Base-by-base conservation (phyloP, 306 rosid genomes). In the Prunus dulcis region DNA sequence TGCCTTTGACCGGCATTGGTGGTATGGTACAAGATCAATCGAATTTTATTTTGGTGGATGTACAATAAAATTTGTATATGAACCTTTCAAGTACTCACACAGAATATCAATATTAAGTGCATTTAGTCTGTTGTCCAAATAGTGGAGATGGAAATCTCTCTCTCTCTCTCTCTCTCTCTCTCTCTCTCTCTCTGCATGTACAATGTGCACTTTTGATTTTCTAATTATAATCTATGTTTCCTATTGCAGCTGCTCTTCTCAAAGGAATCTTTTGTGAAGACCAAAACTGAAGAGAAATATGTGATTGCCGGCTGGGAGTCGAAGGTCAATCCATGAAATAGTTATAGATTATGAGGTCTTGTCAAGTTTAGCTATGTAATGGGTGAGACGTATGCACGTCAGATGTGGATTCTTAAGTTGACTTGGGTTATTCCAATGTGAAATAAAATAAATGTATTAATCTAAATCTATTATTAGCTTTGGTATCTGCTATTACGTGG, bases 251-350 rank as follows among this genome's bases (percentile, higher is more conserved):
- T 85, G 85, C 84, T 89, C 3, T 89, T 87, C 82, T 55, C 93
- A 30, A 81, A 87, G 73, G 93, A 90, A 56, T 87, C 96, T 25
- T 90, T 90, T 74, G 22, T 76, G 91, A 93, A 87, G 83, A 96
- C 97, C 53, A 87, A 78, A 79, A 57, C 90, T 13, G 78, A 79
- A 23, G 73, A 86, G 68, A 84, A 96, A 43, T 49, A 88, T 63
- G 77, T 96, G 3, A 87, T 93, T 75, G 96, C 99, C 10, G 98
- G 98, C 76, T 95, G 99, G 99, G 86, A 65, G 50, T 89, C 91
- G 4, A 96, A 96, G 84, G 97, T 96, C 64, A 91, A 92, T 83
- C 81, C 97, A 62, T 91, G 91, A 90, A 86, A 69, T 60, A 64
- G 76, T 79, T 81, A 64, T 23, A 78, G 80, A 50, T 23, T 77